Evolutionary conservation across 169 alveolate species (phyloP).

Genomic region (Perkinsus olseni): DNA sequence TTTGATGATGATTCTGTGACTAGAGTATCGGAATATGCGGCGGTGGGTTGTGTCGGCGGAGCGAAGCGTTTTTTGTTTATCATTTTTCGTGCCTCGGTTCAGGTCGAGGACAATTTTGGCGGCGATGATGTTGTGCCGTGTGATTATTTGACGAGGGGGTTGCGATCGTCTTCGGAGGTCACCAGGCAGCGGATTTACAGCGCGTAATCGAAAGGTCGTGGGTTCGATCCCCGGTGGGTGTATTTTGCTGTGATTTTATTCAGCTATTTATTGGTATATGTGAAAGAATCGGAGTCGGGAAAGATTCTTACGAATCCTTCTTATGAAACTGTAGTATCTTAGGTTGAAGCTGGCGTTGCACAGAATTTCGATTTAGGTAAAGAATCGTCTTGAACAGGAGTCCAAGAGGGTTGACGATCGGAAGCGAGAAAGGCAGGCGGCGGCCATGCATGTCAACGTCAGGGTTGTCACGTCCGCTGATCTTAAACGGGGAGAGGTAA

Average conservation of each 20-base stretch:
- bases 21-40: constrained; percentile 68
- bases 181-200: constrained; percentile 60
- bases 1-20: constrained; percentile 86
- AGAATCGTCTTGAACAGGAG: neutral
- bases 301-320: constrained; percentile 41
- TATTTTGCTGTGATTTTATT: too few species aligned
- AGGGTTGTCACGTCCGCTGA: neutral
- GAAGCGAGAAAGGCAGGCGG: neutral
- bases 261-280: constrained; percentile 75
- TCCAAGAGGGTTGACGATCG: neutral
- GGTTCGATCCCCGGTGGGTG: constrained; percentile 15
- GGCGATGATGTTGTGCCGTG: constrained; percentile 69
- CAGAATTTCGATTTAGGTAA: neutral
- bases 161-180: constrained; percentile 11
- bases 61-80: constrained; percentile 8
- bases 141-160: constrained; percentile 46
- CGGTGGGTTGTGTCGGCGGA: constrained; percentile 41
- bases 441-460: neutral
- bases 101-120: constrained; percentile 65
- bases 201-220: constrained; percentile 54
- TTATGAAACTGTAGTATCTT: constrained; percentile 38
- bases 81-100: constrained; percentile 51
- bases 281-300: constrained; percentile 65
- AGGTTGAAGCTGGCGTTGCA: neutral
- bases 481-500: neutral